Evolutionary conservation across 2,329 filamentous ascomycete genomes (phyloP), one percentile per base, ranked within the genome.

Genomic region (Neoscytalidium dimidiatum): DNA sequence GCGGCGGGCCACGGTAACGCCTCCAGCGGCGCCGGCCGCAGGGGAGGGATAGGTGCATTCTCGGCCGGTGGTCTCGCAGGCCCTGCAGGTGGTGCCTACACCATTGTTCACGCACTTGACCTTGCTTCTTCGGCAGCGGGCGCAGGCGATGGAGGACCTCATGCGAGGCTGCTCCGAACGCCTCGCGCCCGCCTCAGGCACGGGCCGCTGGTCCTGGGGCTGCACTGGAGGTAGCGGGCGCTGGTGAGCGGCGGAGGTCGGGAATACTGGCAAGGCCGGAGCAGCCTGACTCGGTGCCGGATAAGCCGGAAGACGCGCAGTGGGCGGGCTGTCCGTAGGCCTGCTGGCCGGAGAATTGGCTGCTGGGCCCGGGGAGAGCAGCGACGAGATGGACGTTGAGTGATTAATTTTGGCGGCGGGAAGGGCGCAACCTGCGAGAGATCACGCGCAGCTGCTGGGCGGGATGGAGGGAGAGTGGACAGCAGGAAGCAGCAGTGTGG

Each of bases 81-180:
- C 88, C 67, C 91, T 87, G 80, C 92, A 96, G 17, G 86, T 87
- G 17, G 87, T 88, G 67, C 86, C 85, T 65, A 89, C 85, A 66
- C 91, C 91, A 69, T 86, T 85, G 78, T 95, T 95, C 76, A 92
- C 88, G 80, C 92, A 96, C 78, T 94, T 94, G 74, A 94, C 92
- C 79, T 95, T 96, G 74, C 90, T 92, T 71, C 87, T 87, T 65
- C 92, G 85, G 74, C 92, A 94, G 68, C 87, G 84, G 67, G 86
- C 82, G 77, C 92, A 95, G 53, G 92, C 91, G 73, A 94, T 92
- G 72, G 89, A 92, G 52, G 91, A 92, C 70, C 92, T 86, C 86
- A 92, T 90, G 65, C 80, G 76, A 65, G 68, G 66, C 52, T 64
- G 71, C 57, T 73, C 69, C 52, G 69, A 63, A 66, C 70, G 70